Evolutionary conservation across 805 yeast genomes (phyloP).

Genomic region (Nakazawaea ernobii): DNA sequence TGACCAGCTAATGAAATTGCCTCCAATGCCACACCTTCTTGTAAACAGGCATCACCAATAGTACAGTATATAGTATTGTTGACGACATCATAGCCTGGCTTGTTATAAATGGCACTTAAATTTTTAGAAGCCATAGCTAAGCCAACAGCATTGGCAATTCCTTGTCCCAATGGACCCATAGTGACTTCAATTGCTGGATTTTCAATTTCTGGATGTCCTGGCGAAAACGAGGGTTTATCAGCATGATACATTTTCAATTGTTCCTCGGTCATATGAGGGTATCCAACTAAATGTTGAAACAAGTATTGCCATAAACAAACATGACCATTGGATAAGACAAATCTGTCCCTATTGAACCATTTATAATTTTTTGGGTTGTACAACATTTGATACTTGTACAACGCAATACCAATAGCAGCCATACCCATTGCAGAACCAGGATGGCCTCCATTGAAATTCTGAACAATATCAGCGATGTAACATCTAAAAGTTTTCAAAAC

Average conservation of each 20-base stretch:
- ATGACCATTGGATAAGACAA: conserved; percentile 33
- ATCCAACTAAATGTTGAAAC: conserved; percentile 26
- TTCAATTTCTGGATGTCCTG: conserved; percentile 37
- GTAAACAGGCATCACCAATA: conserved; percentile 35
- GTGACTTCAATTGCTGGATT: conserved; percentile 32
- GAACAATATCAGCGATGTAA: conserved; percentile 27
- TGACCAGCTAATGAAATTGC: conserved; percentile 35
- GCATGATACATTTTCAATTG: conserved; percentile 29
- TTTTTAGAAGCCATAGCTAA: conserved; percentile 32
- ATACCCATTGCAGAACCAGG: conserved; percentile 38
- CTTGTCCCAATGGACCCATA: conserved; percentile 39
- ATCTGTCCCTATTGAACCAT: conserved; percentile 32
- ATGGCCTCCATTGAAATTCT: conserved; percentile 34
- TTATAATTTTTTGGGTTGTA: conserved; percentile 26
- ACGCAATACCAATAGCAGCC: conserved; percentile 32
- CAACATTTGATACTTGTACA: conserved; percentile 28
- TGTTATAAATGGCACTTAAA: conserved; percentile 28
- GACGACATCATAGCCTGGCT: conserved; percentile 25
- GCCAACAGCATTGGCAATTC: conserved; percentile 34
- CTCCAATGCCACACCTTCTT: conserved; percentile 35
- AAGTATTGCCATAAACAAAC: conserved; percentile 28
- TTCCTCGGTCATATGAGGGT: conserved; percentile 26
- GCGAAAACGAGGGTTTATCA: conserved; percentile 22
- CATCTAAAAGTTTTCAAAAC: conserved; percentile 26
- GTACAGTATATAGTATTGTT: conserved; percentile 26